Evolutionary conservation across 2,329 filamentous ascomycete genomes (phyloP).

Genomic region (Talaromyces marneffei): DNA sequence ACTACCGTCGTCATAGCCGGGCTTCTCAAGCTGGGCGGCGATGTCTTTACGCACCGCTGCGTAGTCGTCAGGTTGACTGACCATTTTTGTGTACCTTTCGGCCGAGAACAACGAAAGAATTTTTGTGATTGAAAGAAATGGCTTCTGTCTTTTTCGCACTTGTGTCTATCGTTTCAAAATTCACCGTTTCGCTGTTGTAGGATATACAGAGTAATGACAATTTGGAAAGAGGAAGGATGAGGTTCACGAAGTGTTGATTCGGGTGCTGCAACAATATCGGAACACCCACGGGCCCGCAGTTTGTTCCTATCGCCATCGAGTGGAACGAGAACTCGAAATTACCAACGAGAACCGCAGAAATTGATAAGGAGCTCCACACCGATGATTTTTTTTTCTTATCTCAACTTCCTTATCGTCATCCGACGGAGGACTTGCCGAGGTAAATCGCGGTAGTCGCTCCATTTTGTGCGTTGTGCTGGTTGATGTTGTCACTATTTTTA

Average conservation of each 20-base stretch:
- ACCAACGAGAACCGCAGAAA: not conserved
- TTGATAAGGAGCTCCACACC: not conserved
- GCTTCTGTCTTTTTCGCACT: not conserved
- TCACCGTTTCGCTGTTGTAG: too few species aligned
- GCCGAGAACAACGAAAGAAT: not conserved
- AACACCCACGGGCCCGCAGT: not conserved
- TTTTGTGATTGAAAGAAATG: not conserved
- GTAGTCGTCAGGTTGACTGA: slow-evolving; percentile 34
- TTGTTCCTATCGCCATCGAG: not conserved
- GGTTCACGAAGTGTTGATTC: not conserved
- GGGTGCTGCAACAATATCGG: not conserved
- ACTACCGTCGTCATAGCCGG: slow-evolving; percentile 60
- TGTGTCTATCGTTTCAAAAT: not conserved
- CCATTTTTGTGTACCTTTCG: slow-evolving; percentile 7
- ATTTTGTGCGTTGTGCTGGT: not conserved
- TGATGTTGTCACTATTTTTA: not conserved
- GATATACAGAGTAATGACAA: not conserved
- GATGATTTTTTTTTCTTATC: not conserved
- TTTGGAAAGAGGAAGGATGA: not conserved
- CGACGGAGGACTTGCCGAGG: slow-evolving; percentile 4
- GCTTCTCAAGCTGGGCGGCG: slow-evolving; percentile 50
- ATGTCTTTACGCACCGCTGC: slow-evolving; percentile 52
- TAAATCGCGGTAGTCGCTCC: slow-evolving; percentile 1
- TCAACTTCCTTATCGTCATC: not conserved
- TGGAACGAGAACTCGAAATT: not conserved